phyloP scores from a whole-genome alignment of 192 early-diverging fungal genomes.

The Entrophospora sp. region DNA sequence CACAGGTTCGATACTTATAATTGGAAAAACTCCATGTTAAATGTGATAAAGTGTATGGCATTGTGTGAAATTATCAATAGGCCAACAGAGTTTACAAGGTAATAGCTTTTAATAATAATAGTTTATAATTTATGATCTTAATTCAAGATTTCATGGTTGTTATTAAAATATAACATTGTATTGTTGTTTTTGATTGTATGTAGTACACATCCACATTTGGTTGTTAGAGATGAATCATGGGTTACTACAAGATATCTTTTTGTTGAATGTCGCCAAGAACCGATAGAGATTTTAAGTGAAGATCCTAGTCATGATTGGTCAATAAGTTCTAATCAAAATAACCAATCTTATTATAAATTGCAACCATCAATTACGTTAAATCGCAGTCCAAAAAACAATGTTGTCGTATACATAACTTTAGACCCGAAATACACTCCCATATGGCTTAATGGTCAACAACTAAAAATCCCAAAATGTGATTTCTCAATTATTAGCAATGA shows the following conservation, averaged over 20 bases:
- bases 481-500: slow-evolving; percentile 10
- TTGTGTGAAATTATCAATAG: slow-evolving; percentile 39
- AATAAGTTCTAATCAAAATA: neutral
- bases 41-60: slow-evolving; percentile 29
- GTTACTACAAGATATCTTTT: slow-evolving; percentile 27
- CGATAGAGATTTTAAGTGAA: neutral
- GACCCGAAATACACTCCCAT: slow-evolving; percentile 1
- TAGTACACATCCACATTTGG: slow-evolving; percentile 30
- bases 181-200: too few relatives aligned
- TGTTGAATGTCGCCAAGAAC: slow-evolving; percentile 23
- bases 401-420: slow-evolving; percentile 2
- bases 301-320: neutral
- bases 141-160: too few relatives aligned
- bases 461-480: slow-evolving; percentile 19
- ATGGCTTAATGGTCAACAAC: slow-evolving; percentile 8
- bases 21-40: slow-evolving; percentile 28
- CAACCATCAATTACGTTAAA: neutral
- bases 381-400: neutral
- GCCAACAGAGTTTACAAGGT: slow-evolving; percentile 30
- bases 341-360: neutral
- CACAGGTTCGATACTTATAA: neutral
- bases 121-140: neutral
- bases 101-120: neutral
- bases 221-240: slow-evolving; percentile 23
- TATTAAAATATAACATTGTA: too few relatives aligned